phyloP scores from a whole-genome alignment of 202 grass and related monocot species.

The Eragrostis tef region DNA sequence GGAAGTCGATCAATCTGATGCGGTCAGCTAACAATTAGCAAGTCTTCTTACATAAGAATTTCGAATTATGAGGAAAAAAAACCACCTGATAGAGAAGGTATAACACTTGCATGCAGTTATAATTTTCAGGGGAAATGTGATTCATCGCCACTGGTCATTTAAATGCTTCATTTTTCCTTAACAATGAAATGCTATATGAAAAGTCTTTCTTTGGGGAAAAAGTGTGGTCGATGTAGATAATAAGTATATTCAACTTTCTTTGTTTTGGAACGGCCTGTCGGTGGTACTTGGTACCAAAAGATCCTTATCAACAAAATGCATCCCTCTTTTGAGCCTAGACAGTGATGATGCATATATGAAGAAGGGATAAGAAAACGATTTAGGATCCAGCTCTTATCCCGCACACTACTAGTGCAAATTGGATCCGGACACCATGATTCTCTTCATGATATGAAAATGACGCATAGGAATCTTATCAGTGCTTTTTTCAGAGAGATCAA shows the following conservation, averaged over 20 bases:
- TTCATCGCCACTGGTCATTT: too few species aligned
- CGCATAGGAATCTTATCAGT: not conserved
- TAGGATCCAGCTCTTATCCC: not conserved
- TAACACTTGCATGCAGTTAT: not conserved
- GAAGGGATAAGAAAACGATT: conserved; percentile 23
- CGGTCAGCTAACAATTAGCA: too few species aligned
- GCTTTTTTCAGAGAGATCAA: not conserved
- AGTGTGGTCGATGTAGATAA: not conserved
- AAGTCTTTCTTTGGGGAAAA: not conserved
- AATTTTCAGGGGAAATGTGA: not conserved
- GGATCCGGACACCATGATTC: not conserved
- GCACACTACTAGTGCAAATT: not conserved
- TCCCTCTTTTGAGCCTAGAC: not conserved
- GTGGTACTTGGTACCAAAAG: not conserved
- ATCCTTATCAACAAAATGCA: not conserved
- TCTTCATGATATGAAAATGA: conserved; percentile 10
- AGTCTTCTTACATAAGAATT: too few species aligned
- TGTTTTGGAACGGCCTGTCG: not conserved
- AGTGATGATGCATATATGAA: not conserved
- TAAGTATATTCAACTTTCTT: not conserved
- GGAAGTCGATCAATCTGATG: not conserved
- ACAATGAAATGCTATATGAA: not conserved
- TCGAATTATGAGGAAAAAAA: too few species aligned
- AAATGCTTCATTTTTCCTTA: not conserved
- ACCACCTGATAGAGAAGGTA: too few species aligned